Conservation (phyloP, 257 asterid genomes). For the Lycium barbarum region DNA sequence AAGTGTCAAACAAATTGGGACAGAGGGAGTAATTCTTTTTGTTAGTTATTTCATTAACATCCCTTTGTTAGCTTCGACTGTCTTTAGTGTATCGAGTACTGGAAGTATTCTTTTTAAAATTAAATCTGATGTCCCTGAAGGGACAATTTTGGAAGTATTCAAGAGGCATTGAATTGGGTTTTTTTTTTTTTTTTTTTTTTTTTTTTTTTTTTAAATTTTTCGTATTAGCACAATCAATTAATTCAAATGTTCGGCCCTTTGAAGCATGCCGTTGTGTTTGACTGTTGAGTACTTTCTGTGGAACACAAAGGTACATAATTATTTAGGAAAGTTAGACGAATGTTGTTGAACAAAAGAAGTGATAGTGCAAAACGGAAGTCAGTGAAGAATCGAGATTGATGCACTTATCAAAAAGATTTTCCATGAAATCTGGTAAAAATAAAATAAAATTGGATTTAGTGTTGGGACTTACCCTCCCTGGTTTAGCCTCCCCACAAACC, state of each 20-base stretch:
- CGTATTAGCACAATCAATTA: background rate
- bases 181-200: too few species aligned
- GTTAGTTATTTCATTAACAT: background rate
- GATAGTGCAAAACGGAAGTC: background rate
- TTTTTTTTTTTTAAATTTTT: too few species aligned
- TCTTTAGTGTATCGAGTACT: background rate
- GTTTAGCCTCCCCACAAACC: background rate
- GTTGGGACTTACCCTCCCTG: conserved; percentile 9
- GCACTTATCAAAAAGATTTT: background rate
- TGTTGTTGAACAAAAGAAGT: background rate
- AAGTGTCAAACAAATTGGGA: too few species aligned
- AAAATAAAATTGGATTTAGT: background rate
- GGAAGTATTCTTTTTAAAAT: background rate
- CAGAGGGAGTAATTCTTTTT: background rate
- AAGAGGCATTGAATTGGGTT: background rate
- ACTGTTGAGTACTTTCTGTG: background rate
- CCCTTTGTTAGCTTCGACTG: background rate
- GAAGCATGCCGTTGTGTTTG: background rate
- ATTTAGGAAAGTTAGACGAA: background rate
- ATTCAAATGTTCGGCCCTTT: background rate
- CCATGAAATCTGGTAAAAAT: background rate
- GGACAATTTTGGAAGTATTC: background rate
- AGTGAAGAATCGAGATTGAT: conserved; percentile 2
- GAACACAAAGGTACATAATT: background rate
- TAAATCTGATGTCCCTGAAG: background rate